phyloP scores from a whole-genome alignment of 164 flowering plant genomes.

The Tinospora cordifolia region DNA sequence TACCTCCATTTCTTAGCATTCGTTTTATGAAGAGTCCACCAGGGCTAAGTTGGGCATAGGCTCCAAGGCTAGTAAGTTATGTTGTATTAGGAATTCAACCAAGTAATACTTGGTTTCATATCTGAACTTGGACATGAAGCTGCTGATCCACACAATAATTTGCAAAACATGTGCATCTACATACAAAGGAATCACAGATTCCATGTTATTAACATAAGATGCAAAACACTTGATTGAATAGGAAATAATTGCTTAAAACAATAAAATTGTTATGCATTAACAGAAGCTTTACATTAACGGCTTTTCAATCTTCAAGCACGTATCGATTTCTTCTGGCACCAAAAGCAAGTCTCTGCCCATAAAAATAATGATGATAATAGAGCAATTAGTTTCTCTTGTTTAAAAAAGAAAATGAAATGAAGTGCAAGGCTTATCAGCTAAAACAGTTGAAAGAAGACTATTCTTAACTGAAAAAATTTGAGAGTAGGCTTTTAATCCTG shows the following conservation, averaged over 20 bases:
- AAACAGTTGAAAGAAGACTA: background rate
- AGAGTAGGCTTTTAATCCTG: slow-evolving; percentile 87
- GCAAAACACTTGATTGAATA: background rate
- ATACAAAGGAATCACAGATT: too few species aligned
- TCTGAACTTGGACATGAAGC: too few species aligned
- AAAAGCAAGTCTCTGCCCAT: slow-evolving; percentile 67
- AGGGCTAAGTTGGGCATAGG: too few species aligned
- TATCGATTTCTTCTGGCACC: slow-evolving; percentile 84
- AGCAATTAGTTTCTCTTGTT: background rate
- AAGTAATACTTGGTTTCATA: too few species aligned
- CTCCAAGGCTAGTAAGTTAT: too few species aligned
- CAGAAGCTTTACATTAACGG: background rate
- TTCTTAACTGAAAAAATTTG: slow-evolving; percentile 87
- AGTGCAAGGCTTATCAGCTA: background rate
- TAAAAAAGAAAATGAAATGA: background rate
- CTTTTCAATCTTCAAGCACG: slow-evolving; percentile 60
- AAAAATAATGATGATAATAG: background rate
- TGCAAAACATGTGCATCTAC: too few species aligned
- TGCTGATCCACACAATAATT: too few species aligned
- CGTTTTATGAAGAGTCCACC: too few species aligned
- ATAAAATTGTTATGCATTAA: background rate
- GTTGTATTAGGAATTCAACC: too few species aligned
- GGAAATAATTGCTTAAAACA: background rate
- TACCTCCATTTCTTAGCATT: too few species aligned
- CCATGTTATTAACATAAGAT: too few species aligned